Conservation (phyloP, 1,284 basidiomycete species). For the Porodaedalea pini region DNA sequence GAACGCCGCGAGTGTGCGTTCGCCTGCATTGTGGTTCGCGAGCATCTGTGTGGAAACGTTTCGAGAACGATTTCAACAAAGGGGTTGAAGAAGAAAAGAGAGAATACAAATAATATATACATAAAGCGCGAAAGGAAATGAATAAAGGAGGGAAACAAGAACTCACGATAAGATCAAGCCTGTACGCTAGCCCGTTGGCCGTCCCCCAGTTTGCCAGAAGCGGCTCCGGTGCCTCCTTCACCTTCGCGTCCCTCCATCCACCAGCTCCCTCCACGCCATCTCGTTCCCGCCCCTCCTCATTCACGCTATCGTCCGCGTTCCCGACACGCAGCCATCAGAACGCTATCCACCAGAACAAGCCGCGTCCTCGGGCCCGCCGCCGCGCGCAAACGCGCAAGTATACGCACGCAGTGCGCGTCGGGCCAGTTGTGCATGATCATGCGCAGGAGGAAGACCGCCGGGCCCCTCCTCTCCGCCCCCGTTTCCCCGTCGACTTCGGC, state of each 20-base stretch:
- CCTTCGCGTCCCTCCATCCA: background rate
- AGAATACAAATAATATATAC: background rate
- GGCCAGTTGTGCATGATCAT: slow-evolving; percentile 21
- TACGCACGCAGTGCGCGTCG: slow-evolving; percentile 14
- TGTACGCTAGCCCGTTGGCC: slow-evolving; percentile 21
- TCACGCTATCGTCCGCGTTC: background rate
- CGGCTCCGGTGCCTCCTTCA: slow-evolving; percentile 18
- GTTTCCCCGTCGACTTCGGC: background rate
- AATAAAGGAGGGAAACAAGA: background rate
- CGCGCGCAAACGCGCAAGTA: slow-evolving; percentile 5
- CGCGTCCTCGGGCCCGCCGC: background rate
- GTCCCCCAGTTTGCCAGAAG: slow-evolving; percentile 22
- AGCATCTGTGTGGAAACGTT: slow-evolving; percentile 23
- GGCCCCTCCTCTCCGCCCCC: background rate
- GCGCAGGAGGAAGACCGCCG: slow-evolving; percentile 16
- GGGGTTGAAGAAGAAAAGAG: no score
- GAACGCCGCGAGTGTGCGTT: slow-evolving; percentile 22
- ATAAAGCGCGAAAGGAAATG: no score
- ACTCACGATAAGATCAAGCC: slow-evolving; percentile 22
- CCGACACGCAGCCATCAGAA: slow-evolving; percentile 15
- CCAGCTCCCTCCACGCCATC: background rate
- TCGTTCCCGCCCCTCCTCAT: background rate
- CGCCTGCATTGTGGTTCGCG: slow-evolving; percentile 21
- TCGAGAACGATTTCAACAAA: no score
- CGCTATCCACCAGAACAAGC: slow-evolving; percentile 17